Evolutionary conservation across 805 yeast genomes (phyloP), one percentile per base, ranked within the genome.

Genomic region (Candida mattraensis): DNA sequence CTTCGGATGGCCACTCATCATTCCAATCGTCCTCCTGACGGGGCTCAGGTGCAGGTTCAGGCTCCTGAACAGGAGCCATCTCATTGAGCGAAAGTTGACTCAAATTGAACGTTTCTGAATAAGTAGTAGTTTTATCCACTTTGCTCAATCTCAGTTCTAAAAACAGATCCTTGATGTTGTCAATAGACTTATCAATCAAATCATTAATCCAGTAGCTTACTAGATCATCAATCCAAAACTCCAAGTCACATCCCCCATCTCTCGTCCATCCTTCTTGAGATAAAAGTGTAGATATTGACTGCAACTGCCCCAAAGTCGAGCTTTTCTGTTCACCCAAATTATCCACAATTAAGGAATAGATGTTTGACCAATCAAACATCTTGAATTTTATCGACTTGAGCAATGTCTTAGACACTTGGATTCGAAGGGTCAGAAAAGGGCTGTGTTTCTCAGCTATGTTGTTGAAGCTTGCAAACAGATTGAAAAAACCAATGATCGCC

Each of bases 171-270:
- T 58, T 60, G 21, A 59, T 29, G 7, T 45, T 44, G 27, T 58
- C 58, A 10, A 58, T 51, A 2, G 58, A 37, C 16, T 38, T 29
- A 18, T 54, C 56, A 15, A 48, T 44, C 19, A 58, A 36, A 18
- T 43, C 51, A 18, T 43, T 43, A 2, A 56, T 40, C 63, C 63
- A 60, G 15, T 56, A 54, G 17, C 31, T 54, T 2, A 47, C 38
- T 7, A 56, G 37, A 35, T 59, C 63, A 24, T 56, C 62, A 7
- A 54, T 50, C 64, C 64, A 60, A 33, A 58, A 58, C 35, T 58
- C 63, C 10, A 60, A 35, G 30, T 60, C 64, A 25, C 58, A 56
- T 4, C 50, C 39, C 1, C 54, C 58, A 40, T 56, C 61, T 11
- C 50, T 39, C 1, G 61, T 50, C 60, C 63, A 58, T 3, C 55